A percentile compares a stretch with the other conserved stretches of the same genome.
These are phyloP conservation scores for Kodamaea fungicola DNA, from an alignment of 1,139 yeast genomes.

Conservation along the genomic window DNA sequence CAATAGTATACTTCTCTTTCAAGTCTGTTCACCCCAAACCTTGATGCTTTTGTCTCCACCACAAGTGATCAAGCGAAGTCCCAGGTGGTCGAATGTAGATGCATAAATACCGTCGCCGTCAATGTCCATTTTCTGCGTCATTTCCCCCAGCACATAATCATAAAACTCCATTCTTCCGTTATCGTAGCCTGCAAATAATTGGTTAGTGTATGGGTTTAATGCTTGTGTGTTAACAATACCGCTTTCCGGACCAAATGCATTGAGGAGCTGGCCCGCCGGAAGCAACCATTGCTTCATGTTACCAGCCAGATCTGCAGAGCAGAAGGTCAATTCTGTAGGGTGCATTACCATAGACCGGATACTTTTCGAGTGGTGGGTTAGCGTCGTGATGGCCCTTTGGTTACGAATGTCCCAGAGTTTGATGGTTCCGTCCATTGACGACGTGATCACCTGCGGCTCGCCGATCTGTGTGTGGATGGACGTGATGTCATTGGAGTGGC, in stretches of 20 bases:
- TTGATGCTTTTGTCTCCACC: constrained; percentile 89
- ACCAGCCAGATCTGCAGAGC: constrained; percentile 76
- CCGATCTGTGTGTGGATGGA: constrained; percentile 62
- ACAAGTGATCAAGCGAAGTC: constrained; percentile 77
- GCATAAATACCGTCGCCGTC: constrained; percentile 65
- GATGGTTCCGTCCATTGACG: constrained; percentile 83
- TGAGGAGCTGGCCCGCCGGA: constrained; percentile 68
- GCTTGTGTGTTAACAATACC: constrained; percentile 68
- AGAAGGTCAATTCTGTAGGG: constrained; percentile 69
- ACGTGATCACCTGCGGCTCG: constrained; percentile 83
- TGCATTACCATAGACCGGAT: constrained; percentile 72
- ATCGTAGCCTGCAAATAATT: constrained; percentile 80
- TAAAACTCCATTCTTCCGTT: constrained; percentile 75
- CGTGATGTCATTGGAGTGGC: constrained; percentile 77
- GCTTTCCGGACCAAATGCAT: constrained; percentile 46
- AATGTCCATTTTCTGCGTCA: constrained; percentile 73
- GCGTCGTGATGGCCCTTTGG: constrained; percentile 35
- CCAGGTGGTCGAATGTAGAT: constrained; percentile 75
- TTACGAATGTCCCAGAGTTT: constrained; percentile 75
- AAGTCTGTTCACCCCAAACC: constrained; percentile 56
- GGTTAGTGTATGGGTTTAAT: constrained; percentile 59
- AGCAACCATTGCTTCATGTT: constrained; percentile 79
- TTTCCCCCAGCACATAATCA: constrained; percentile 71
- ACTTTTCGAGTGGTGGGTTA: constrained; percentile 84
- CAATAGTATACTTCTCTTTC: neutral